Evolutionary conservation across 768 basidiomycete species (phyloP), one percentile per base, ranked within the genome.

Genomic region (Vararia minispora): DNA sequence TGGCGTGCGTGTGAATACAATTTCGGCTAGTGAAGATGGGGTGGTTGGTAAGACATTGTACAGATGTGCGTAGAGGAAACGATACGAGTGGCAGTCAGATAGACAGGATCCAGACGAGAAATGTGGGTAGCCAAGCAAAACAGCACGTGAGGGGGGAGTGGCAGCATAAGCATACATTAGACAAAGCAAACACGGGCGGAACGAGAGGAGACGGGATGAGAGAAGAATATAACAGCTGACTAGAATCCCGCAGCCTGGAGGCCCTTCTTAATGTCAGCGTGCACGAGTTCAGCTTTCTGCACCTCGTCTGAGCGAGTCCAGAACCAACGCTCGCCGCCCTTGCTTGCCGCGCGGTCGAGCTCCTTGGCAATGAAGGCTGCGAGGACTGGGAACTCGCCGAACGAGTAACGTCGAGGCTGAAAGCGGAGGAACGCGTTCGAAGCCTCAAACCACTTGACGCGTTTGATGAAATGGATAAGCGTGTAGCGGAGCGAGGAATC

Each of bases 211-310:
- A 17, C 20, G 37, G 23, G 20, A 10, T 16, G 23, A 29, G 13
- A 18, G 16, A 32, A 21, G 34, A 31, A 28, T 30, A 25, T 31
- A 14, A 32, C 29, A 37, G n/a, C n/a, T n/a, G n/a, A 57, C 58
- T 55, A 80, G 51, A 83, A 81, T 6, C 78, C 78, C 33, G 78
- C 77, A 21, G 70, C 71, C 56, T 79, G 75, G 28, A 81, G 56
- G n/a, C 76, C 76, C 50, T 68, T 76, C 47, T 75, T 63, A 40
- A 80, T 75, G 52, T 81, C 76, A 22, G 73, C 74, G 54, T 78
- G 68, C 21, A 69, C 65, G 30, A 74, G 47, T 55, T 82, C 78
- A 20, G 61, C 56, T 33, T 69, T 66, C 56, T 73, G 73, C 29
- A 80, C 60, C 41, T 78, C 76, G 48, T 73, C 64, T 49, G 75